These are phyloP conservation scores for Turritis glabra DNA, from an alignment of 345 rosid species.

Conservation along the genomic window DNA sequence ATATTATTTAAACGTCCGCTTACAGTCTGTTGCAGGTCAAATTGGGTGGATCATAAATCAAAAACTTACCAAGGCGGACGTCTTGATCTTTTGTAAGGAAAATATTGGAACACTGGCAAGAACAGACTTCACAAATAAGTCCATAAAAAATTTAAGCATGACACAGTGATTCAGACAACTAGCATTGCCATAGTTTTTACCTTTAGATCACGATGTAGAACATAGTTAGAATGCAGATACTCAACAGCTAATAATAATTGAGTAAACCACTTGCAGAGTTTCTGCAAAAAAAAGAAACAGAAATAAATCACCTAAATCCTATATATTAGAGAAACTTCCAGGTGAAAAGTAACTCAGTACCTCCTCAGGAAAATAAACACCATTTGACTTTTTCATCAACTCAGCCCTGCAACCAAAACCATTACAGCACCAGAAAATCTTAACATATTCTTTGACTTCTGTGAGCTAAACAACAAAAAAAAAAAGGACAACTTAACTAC, in stretches of 20 bases:
- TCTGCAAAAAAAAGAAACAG: constrained; percentile 43
- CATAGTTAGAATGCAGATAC: constrained; percentile 92
- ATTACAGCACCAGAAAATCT: constrained; percentile 19
- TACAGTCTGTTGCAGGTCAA: constrained; percentile 7
- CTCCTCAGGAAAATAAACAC: constrained; percentile 90
- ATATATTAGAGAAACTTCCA: not conserved
- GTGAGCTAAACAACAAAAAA: constrained; percentile 24
- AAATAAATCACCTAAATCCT: not conserved
- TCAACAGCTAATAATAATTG: constrained; percentile 91
- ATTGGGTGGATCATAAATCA: not conserved
- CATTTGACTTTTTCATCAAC: constrained; percentile 91
- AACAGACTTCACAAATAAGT: constrained; percentile 38
- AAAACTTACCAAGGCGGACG: constrained; percentile 82
- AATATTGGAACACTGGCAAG: constrained; percentile 88
- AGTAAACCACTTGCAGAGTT: constrained; percentile 97
- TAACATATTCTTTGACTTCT: constrained; percentile 1
- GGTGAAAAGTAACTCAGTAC: constrained; percentile 33
- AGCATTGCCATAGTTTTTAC: constrained; percentile 44
- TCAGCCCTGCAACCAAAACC: constrained; percentile 64
- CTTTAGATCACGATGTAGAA: constrained; percentile 93
- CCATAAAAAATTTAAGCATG: constrained; percentile 24
- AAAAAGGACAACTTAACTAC: not conserved
- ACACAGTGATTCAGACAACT: constrained; percentile 14
- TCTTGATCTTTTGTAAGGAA: constrained; percentile 97
- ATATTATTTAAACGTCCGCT: not conserved